Evolutionary conservation across 805 yeast genomes (phyloP).

Genomic region (Phaffomyces opuntiae): DNA sequence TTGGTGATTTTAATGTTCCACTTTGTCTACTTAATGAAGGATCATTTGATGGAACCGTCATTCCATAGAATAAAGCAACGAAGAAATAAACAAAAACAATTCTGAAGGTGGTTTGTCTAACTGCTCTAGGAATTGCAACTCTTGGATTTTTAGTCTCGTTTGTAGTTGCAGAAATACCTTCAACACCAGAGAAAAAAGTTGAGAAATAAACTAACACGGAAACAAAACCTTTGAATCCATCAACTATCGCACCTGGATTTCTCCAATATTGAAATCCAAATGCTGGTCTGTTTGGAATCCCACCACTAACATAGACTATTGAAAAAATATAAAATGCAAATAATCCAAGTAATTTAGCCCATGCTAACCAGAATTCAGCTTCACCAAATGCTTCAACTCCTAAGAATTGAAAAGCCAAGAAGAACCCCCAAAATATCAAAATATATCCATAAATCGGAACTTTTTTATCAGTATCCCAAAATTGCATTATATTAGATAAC

Average conservation of each 20-base stretch:
- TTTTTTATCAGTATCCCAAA: slow-evolving; percentile 41
- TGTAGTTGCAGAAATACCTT: slow-evolving; percentile 65
- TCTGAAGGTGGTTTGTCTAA: slow-evolving; percentile 19
- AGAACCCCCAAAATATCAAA: slow-evolving; percentile 45
- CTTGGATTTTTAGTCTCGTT: slow-evolving; percentile 69
- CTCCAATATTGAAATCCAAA: slow-evolving; percentile 27
- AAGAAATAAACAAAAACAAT: slow-evolving; percentile 8
- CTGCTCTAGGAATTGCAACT: slow-evolving; percentile 65
- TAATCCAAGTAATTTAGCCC: slow-evolving; percentile 41
- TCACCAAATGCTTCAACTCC: slow-evolving; percentile 53
- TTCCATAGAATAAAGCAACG: slow-evolving; percentile 6
- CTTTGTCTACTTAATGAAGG: slow-evolving; percentile 3
- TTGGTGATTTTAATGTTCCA: slow-evolving; percentile 47
- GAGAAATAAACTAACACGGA: slow-evolving; percentile 62
- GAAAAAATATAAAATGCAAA: slow-evolving; percentile 45
- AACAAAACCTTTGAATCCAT: slow-evolving; percentile 50
- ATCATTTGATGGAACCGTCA: slow-evolving; percentile 8
- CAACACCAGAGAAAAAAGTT: slow-evolving; percentile 74
- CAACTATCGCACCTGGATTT: slow-evolving; percentile 28
- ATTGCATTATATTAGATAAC: slow-evolving; percentile 38
- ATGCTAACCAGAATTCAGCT: slow-evolving; percentile 48
- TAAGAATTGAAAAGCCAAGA: slow-evolving; percentile 42
- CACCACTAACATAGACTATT: slow-evolving; percentile 38
- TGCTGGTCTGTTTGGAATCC: slow-evolving; percentile 28
- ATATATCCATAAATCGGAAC: slow-evolving; percentile 51